Evolutionary conservation across 768 basidiomycete genomes (phyloP), one percentile per base, ranked within the genome.

Genomic region (Cyclocybe cylindracea): DNA sequence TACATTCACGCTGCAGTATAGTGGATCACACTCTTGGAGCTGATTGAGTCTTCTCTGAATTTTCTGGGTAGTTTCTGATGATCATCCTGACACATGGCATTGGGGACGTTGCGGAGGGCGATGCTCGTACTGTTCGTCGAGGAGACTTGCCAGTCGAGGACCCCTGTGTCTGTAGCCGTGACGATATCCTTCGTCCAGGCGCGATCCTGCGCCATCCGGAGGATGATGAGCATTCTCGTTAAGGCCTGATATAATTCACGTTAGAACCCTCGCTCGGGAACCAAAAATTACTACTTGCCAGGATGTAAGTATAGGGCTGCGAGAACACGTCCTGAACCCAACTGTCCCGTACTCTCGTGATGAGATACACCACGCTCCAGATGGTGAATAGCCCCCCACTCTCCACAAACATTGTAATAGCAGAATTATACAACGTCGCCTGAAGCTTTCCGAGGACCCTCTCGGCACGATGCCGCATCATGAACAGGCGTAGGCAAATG

Each of bases 61-160:
- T 61, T 64, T 50, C 54, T 59, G 7, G 60, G 62, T n/a, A 61
- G 48, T 7, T 54, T 49, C 44, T 64, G 60, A 24, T 42, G 38
- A 10, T 41, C 37, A 44, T 14, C 24, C 32, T 24, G 24, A 24
- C 24, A 2, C 24, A 24, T 24, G 24, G 24, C 24, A 24, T 24
- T 24, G 24, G 24, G 24, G 24, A 24, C 24, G 24, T 24, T 24
- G 24, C 24, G 24, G 24, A 24, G 24, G 24, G 24, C 24, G 24
- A 24, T 24, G 24, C 24, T 24, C 24, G 24, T 24, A 50, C 69
- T 74, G 53, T 63, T 67, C 29, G 63, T 64, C 31, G 74, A 73
- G 0, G 74, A 69, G 9, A 74, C 69, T 50, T 70, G 63, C 74
- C 74, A 74, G 40, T 75, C 74, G 7, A 74, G 54, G 9, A 68